Evolutionary conservation across 352 stramenopile species (phyloP), one percentile per base, ranked within the genome.

Genomic region (Phytophthora sansomeana): DNA sequence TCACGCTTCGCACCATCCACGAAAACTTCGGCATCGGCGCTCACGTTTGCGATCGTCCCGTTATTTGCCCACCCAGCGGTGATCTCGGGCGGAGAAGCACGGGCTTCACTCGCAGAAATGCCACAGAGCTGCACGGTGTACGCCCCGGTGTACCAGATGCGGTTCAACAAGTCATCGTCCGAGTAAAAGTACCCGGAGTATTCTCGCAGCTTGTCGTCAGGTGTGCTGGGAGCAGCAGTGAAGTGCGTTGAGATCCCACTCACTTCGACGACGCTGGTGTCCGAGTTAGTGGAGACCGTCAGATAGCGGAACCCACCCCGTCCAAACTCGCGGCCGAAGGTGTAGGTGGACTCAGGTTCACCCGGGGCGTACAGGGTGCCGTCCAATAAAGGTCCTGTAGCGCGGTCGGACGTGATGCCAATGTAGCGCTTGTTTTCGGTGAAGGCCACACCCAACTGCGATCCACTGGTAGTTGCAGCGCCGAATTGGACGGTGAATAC

Each of bases 141-240:
- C 26, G 63, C 74, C 17, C 70, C 70, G 0, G 74, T 69, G 55
- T 79, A 78, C 70, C 66, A 81, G 42, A 81, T 69, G 8, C 67
- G 74, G 54, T 79, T 81, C 21, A 81, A 56, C 47, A 81, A 62
- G 7, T 75, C 74, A 42, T 81, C 74, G 46, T 81, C 69, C 7
- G 48, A 67, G 58, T 75, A 72, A 51, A 81, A 81, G 61, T 75
- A 78, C 3, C 74, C 74, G 4, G 69, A 75, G 55, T 79, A 79
- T 16, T 79, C 56, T 8, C 70, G 70, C 46, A 78, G 32, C 26
- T 73, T 72, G 24, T 70, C 46, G 33, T 44, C 58, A 19, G 60
- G 47, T 9, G 72, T 80, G 11, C 41, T 32, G 0, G 72, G 72
- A 42, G 72, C 49, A 6, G 72, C 72, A 9, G 67, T 75, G 58